Percentiles rank a stretch among this genome's conserved stretches.
Conservation (phyloP, 176 grass and related monocot genomes). For the Carex cristatella region DNA sequence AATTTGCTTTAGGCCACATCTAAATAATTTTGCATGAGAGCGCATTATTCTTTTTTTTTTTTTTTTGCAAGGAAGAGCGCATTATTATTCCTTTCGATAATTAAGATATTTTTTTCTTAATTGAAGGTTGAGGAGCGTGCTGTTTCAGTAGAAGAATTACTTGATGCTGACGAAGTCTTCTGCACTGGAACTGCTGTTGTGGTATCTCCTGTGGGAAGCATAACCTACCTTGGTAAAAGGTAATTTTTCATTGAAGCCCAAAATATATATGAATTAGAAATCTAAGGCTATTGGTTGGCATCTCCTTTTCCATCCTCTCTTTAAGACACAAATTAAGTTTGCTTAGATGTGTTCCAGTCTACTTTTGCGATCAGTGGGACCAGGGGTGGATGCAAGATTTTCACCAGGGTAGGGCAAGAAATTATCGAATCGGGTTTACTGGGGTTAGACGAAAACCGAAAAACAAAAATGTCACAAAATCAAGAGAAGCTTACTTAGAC, state of each 20-base stretch:
- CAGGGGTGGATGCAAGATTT: no score
- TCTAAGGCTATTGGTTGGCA: not conserved
- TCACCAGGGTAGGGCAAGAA: no score
- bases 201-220: slow-evolving; percentile 66
- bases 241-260: slow-evolving; percentile 17
- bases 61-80: not conserved
- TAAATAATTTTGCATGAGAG: not conserved
- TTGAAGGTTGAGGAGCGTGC: slow-evolving; percentile 57
- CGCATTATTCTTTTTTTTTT: not conserved
- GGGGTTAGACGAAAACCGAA: no score
- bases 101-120: not conserved
- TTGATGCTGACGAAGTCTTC: slow-evolving; percentile 84
- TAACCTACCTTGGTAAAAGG: slow-evolving; percentile 62
- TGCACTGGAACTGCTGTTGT: slow-evolving; percentile 92
- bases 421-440: no score
- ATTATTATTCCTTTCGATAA: not conserved
- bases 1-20: not conserved
- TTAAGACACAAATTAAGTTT: no score
- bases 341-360: no score
- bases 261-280: not conserved
- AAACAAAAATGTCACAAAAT: no score
- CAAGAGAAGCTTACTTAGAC: no score
- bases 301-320: no score
- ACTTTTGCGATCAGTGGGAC: no score
- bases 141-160: slow-evolving; percentile 61